phyloP scores from a whole-genome alignment of 345 rosid genomes.

The Lepidium didymum region DNA sequence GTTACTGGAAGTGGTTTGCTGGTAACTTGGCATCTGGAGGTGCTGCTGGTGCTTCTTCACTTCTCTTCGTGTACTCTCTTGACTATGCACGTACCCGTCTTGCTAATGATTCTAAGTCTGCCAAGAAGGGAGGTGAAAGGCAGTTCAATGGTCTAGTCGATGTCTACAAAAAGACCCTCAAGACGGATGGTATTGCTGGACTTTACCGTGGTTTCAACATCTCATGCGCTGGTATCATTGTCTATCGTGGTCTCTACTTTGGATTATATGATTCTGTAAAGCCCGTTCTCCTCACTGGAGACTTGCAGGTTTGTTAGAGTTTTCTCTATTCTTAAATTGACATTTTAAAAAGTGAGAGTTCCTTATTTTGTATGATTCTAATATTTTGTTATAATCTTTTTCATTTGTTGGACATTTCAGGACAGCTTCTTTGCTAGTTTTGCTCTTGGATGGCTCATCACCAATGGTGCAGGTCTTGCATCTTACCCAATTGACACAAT shows the following conservation, averaged over 20 bases:
- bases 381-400: background rate
- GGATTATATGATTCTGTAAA: slow-evolving; percentile 80
- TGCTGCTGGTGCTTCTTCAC: slow-evolving; percentile 87
- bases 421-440: slow-evolving; percentile 89
- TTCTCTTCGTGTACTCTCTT: slow-evolving; percentile 75
- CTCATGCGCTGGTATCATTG: slow-evolving; percentile 80
- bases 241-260: slow-evolving; percentile 84
- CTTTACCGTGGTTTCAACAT: slow-evolving; percentile 93
- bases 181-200: slow-evolving; percentile 75
- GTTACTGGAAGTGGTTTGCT: slow-evolving; percentile 94
- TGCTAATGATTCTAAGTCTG: slow-evolving; percentile 89
- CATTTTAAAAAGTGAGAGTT: background rate
- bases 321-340: background rate
- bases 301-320: slow-evolving; percentile 41
- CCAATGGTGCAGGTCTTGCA: slow-evolving; percentile 85
- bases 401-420: slow-evolving; percentile 33
- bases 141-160: slow-evolving; percentile 79
- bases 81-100: slow-evolving; percentile 88
- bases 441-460: slow-evolving; percentile 86
- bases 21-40: slow-evolving; percentile 91
- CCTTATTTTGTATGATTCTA: background rate
- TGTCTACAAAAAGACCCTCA: slow-evolving; percentile 71
- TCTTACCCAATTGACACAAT: slow-evolving; percentile 86
- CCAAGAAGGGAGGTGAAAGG: slow-evolving; percentile 85
- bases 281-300: slow-evolving; percentile 55